These are phyloP conservation scores for Odontarrhena argentea DNA, from an alignment of 345 rosid genomes.

Conservation along the genomic window DNA sequence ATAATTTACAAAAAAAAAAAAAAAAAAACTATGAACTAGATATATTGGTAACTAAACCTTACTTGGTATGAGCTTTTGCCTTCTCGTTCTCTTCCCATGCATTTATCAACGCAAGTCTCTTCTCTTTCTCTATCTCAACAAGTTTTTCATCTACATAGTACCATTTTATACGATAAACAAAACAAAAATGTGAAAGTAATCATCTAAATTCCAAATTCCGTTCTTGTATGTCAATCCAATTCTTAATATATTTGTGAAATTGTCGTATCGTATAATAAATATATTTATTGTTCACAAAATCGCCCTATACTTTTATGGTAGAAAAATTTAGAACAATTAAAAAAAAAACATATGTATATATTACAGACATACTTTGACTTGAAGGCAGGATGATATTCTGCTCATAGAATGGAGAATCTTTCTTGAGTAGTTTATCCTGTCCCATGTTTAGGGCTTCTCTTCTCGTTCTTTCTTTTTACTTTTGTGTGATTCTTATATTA, in stretches of 20 bases:
- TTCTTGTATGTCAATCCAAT: conserved; percentile 4
- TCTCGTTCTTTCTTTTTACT: conserved; percentile 11
- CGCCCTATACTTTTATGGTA: background rate
- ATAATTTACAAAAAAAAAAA: no score
- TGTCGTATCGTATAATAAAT: background rate
- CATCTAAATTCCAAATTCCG: background rate
- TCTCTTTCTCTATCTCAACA: conserved; percentile 58
- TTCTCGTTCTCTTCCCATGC: conserved; percentile 93
- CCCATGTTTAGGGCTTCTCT: conserved; percentile 30
- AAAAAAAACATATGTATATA: background rate
- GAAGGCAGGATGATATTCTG: conserved; percentile 29
- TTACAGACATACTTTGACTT: conserved; percentile 36
- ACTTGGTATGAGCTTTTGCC: conserved; percentile 81
- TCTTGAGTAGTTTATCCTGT: conserved; percentile 28
- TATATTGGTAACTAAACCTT: conserved; percentile 30
- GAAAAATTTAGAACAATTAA: background rate
- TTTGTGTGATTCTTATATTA: background rate
- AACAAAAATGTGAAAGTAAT: background rate
- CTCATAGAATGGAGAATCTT: conserved; percentile 26
- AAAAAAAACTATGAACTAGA: background rate
- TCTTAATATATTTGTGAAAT: no score
- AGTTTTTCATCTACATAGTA: conserved; percentile 37
- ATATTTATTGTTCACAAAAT: background rate
- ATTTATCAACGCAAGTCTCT: conserved; percentile 59
- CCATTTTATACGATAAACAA: background rate